Base-by-base conservation (phyloP, 2,329 filamentous ascomycete species). In the Xylogone sp. region DNA sequence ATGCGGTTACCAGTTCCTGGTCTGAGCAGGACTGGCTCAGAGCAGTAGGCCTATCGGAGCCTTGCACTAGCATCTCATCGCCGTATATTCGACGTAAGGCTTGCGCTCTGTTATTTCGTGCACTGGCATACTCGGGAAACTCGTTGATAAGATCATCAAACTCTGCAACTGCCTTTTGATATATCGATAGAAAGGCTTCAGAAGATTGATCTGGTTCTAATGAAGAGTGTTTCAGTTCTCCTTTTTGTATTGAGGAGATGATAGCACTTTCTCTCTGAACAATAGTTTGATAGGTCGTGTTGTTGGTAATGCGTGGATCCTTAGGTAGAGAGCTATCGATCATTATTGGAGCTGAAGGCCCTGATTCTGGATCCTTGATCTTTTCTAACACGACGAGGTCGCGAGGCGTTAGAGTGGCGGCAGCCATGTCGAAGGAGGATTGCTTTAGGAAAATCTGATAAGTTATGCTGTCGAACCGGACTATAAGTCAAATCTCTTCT, bases 81-180 rank as follows among this genome's bases (percentile, higher is more conserved):
- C 84, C 84, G 56, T 86, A 83, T 51, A 83, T 68, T 45, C 85
- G 73, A 20, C 86, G 72, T 24, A 79, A 60, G 8, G 85, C 76
- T 66, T 92, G 88, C 2, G 85, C 88, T 46, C 87, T 78, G 68
- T 93, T 92, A 65, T 90, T 87, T 52, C 82, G 79, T 5, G 83
- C 86, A 56, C 85, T 88, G 20, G 87, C 86, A 67, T 92, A 92
- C 27, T 71, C 68, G 2, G 87, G 85, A 49, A 82, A 65, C 21
- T 78, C 68, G 2, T 71, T 62, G 42, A 90, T 79, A 27, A 90
- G 72, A 2, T 68, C 63, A 24, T 76, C 74, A 4, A 92, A 71
- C 5, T 71, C 67, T 9, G 66, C 64, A 18, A 84, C 66, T 49
- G 75, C 75, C 31, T 68, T 55, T 21, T 67, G 70, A 59, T 83